phyloP scores from a whole-genome alignment of 2,329 filamentous ascomycete species.

The Exserohilum rostratum region DNA sequence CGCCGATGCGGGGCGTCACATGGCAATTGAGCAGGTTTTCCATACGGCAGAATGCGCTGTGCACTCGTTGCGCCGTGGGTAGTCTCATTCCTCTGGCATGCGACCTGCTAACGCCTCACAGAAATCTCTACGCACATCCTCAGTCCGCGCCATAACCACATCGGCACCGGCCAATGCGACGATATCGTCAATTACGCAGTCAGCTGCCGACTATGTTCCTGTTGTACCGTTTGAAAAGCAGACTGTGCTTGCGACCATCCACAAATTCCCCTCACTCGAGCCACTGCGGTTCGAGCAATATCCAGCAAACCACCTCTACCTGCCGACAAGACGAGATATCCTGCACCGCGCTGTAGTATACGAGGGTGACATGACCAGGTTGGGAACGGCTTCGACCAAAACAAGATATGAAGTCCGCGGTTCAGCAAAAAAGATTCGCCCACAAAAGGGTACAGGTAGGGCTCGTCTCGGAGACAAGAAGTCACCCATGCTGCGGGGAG shows the following conservation, averaged over 20 bases:
- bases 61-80: constrained; percentile 58
- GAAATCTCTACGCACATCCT: constrained; percentile 33
- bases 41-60: constrained; percentile 37
- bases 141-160: constrained; percentile 42
- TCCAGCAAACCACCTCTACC: constrained; percentile 79
- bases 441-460: constrained; percentile 83
- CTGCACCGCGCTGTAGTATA: constrained; percentile 90
- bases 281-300: constrained; percentile 79
- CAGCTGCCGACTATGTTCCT: constrained; percentile 47
- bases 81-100: constrained; percentile 45
- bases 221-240: constrained; percentile 46
- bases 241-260: constrained; percentile 80
- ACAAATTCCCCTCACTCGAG: constrained; percentile 88
- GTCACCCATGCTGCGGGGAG: constrained; percentile 80
- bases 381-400: constrained; percentile 69
- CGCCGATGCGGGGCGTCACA: constrained; percentile 46
- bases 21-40: constrained; percentile 38
- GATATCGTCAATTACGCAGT: constrained; percentile 48
- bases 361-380: constrained; percentile 84
- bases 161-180: constrained; percentile 65
- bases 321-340: constrained; percentile 88
- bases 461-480: constrained; percentile 83
- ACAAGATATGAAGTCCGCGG: constrained; percentile 78
- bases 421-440: constrained; percentile 78
- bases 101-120: constrained; percentile 38